These are phyloP conservation scores for Candida chauliodis DNA, from an alignment of 805 yeast species.

Conservation along the genomic window DNA sequence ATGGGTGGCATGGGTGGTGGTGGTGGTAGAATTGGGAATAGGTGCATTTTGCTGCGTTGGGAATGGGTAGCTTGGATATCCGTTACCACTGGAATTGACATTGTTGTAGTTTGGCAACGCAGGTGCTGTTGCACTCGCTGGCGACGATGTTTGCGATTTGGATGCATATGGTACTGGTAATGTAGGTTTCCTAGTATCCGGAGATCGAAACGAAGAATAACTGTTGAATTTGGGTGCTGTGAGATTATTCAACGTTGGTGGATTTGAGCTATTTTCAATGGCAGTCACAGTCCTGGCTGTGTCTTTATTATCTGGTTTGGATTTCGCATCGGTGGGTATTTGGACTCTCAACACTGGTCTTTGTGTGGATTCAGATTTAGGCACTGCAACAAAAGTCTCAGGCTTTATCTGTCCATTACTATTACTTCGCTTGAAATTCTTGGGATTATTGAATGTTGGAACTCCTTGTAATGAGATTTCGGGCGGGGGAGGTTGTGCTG, in stretches of 20 bases:
- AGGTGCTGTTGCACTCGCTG: slow-evolving; percentile 38
- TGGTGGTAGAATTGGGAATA: slow-evolving; percentile 19
- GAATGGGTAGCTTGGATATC: slow-evolving; percentile 11
- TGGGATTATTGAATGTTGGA: slow-evolving; percentile 15
- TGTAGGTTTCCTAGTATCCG: slow-evolving; percentile 28
- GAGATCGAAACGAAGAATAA: slow-evolving; percentile 25
- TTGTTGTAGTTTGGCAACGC: slow-evolving; percentile 27
- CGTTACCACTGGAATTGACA: slow-evolving; percentile 3
- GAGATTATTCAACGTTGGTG: background rate
- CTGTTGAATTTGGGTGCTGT: slow-evolving; percentile 11
- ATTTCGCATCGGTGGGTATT: slow-evolving; percentile 51
- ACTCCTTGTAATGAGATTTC: slow-evolving; percentile 18
- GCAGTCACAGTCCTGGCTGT: slow-evolving; percentile 47
- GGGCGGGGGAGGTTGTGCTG: slow-evolving; percentile 14
- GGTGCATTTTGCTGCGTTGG: slow-evolving; percentile 10
- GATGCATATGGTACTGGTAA: slow-evolving; percentile 30
- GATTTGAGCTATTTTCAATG: slow-evolving; percentile 19
- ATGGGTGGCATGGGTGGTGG: slow-evolving; percentile 9
- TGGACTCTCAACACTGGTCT: slow-evolving; percentile 64
- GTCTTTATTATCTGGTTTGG: slow-evolving; percentile 16
- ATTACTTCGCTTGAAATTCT: slow-evolving; percentile 10
- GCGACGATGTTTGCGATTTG: slow-evolving; percentile 40
- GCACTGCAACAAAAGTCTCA: background rate
- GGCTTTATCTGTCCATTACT: background rate
- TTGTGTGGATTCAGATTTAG: slow-evolving; percentile 14